These are phyloP conservation scores for Ailanthus altissimus DNA, from an alignment of 345 rosid genomes.

Conservation along the genomic window DNA sequence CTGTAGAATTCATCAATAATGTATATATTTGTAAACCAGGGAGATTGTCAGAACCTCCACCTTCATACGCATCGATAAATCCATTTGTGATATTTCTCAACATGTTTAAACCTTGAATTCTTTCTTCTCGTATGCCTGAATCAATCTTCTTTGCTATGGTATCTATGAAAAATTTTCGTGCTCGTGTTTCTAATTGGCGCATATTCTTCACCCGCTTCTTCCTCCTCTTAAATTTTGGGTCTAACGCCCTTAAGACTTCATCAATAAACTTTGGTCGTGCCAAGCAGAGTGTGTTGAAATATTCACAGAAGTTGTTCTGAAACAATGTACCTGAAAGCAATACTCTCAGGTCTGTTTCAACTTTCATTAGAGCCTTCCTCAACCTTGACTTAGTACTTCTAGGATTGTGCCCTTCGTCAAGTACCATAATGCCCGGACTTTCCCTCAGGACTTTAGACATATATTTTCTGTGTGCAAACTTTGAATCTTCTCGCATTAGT, in stretches of 20 bases:
- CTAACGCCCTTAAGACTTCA: slow-evolving; percentile 68
- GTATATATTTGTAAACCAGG: slow-evolving; percentile 95
- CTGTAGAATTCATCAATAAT: slow-evolving; percentile 80
- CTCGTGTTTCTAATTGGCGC: slow-evolving; percentile 66
- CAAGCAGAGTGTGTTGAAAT: slow-evolving; percentile 85
- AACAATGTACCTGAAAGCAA: slow-evolving; percentile 89
- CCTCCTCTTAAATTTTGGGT: slow-evolving; percentile 55
- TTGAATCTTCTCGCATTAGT: slow-evolving; percentile 82
- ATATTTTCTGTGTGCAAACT: slow-evolving; percentile 69
- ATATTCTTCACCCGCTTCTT: slow-evolving; percentile 52
- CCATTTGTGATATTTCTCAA: slow-evolving; percentile 69
- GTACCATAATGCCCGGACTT: slow-evolving; percentile 79
- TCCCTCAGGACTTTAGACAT: slow-evolving; percentile 89
- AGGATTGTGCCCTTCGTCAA: slow-evolving; percentile 95
- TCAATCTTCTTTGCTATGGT: slow-evolving; percentile 80
- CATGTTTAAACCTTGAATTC: slow-evolving; percentile 76
- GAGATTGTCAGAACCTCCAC: slow-evolving; percentile 59
- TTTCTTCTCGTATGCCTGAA: slow-evolving; percentile 62
- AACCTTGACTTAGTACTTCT: slow-evolving; percentile 91
- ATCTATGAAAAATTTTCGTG: slow-evolving; percentile 81
- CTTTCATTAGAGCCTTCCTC: slow-evolving; percentile 90
- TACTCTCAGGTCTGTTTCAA: slow-evolving; percentile 68
- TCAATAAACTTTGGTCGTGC: slow-evolving; percentile 80
- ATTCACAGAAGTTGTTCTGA: slow-evolving; percentile 96
- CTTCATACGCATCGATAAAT: slow-evolving; percentile 88